Base-by-base conservation (phyloP, 352 stramenopile species). In the Phytophthora gonapodyides region DNA sequence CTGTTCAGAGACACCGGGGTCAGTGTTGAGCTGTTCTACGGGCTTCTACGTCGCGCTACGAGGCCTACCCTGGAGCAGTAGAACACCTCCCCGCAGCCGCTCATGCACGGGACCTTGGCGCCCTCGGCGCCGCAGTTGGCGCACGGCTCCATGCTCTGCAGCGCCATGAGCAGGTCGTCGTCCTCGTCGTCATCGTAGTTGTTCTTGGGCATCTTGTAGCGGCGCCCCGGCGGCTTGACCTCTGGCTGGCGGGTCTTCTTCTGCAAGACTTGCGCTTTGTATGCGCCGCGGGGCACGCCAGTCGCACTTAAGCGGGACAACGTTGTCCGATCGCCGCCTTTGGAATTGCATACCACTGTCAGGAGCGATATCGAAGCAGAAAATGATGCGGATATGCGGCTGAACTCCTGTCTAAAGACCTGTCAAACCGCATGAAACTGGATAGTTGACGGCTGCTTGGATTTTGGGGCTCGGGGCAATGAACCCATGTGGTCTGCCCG, bases 51-150 rank as follows among this genome's bases (percentile, higher is more conserved):
- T 57, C 40, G 35, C 12, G 60, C 53, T 43, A 54, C 16, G 11
- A 11, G 10, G 43, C 61, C 12, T 76, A 94, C 86, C 69, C 84
- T 58, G 0, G 86, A 95, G 67, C 86, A 95, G 67, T 95, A 95
- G 59, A 90, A 95, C n/a, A 95, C 84, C 51, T 93, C 84, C 10
- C 76, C 76, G 43, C 86, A 95, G 40, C 86, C 86, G 59, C 84
- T 93, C 86, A 93, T 93, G 52, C 86, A 95, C 42, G 86, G 86
- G 49, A 93, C 89, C 66, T 89, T 93, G 54, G 86, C 86, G 43
- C 86, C 86, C 13, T 91, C 79, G 2, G 75, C 77, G 27, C 86
- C 86, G 44, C 86, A 95, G 61, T 95, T 95, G 16, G 78, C 86
- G 49, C 86, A 95, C 9, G 86, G 86, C 74, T 95, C 86, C 77